Conservation (phyloP, 2,329 filamentous ascomycete genomes). For the Cercospora zeina region DNA sequence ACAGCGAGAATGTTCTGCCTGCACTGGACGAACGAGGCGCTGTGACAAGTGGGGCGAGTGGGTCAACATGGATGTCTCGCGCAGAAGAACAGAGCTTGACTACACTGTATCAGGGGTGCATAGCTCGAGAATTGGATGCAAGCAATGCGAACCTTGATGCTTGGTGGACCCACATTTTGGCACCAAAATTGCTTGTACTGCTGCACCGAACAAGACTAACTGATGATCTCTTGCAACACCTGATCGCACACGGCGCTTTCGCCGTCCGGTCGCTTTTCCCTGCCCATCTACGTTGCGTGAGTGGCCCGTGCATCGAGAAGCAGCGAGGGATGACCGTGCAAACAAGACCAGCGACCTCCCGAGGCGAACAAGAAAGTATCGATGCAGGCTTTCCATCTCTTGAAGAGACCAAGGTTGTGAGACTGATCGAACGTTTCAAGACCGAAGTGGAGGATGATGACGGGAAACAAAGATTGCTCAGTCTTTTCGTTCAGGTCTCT, state of each 20-base stretch:
- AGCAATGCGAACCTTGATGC: background rate
- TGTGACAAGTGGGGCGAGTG: background rate
- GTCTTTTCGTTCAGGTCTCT: background rate
- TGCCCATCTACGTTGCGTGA: background rate
- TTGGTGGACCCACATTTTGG: background rate
- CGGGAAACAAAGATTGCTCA: background rate
- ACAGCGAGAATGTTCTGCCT: background rate
- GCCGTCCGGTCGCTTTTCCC: background rate
- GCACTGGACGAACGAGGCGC: background rate
- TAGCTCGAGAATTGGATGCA: background rate
- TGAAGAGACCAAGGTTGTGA: background rate
- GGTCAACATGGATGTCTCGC: background rate
- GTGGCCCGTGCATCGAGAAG: background rate
- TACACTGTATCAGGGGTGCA: background rate
- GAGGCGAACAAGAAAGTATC: background rate
- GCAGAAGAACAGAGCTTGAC: background rate
- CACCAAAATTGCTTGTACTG: background rate
- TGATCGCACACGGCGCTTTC: slow-evolving; percentile 1
- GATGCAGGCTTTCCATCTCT: background rate
- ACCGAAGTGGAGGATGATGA: background rate
- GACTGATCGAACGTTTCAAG: background rate
- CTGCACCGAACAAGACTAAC: background rate
- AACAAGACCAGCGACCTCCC: background rate
- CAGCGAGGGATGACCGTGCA: background rate
- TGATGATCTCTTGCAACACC: background rate